phyloP scores from a whole-genome alignment of 371 early-diverging fungal species.

The Batkoa obscura region DNA sequence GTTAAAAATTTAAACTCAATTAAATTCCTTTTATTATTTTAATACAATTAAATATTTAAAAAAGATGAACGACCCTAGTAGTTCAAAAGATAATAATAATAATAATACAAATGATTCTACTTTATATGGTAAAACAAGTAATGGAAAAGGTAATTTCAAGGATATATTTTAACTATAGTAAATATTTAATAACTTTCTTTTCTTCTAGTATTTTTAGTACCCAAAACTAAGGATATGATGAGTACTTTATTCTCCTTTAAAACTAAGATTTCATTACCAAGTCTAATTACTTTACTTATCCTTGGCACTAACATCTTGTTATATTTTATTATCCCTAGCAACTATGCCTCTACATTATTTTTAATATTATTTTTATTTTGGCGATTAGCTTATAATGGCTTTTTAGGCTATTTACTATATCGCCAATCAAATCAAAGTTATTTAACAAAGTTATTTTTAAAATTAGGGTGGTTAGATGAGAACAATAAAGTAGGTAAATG shows the following conservation, averaged over 20 bases:
- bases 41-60: too few relatives aligned
- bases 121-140: too few relatives aligned
- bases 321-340: slow-evolving; percentile 35
- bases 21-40: too few relatives aligned
- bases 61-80: too few relatives aligned
- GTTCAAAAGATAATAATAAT: too few relatives aligned
- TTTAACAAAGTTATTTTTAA: too few relatives aligned
- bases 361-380: slow-evolving; percentile 58
- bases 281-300: slow-evolving; percentile 40
- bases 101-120: too few relatives aligned
- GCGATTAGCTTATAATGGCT: slow-evolving; percentile 73
- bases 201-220: slow-evolving; percentile 27
- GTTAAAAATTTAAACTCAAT: too few relatives aligned
- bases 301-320: slow-evolving; percentile 41
- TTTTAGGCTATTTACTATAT: slow-evolving; percentile 63
- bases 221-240: slow-evolving; percentile 57
- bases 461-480: slow-evolving; percentile 33
- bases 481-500: slow-evolving; percentile 20
- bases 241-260: slow-evolving; percentile 41
- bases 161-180: too few relatives aligned
- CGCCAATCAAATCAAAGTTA: slow-evolving; percentile 49
- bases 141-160: too few relatives aligned
- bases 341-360: slow-evolving; percentile 28
- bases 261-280: slow-evolving; percentile 47
- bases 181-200: too few relatives aligned